These are phyloP conservation scores for Emergomyces pasteurianus DNA, from an alignment of 2,329 filamentous ascomycete genomes.

Conservation along the genomic window DNA sequence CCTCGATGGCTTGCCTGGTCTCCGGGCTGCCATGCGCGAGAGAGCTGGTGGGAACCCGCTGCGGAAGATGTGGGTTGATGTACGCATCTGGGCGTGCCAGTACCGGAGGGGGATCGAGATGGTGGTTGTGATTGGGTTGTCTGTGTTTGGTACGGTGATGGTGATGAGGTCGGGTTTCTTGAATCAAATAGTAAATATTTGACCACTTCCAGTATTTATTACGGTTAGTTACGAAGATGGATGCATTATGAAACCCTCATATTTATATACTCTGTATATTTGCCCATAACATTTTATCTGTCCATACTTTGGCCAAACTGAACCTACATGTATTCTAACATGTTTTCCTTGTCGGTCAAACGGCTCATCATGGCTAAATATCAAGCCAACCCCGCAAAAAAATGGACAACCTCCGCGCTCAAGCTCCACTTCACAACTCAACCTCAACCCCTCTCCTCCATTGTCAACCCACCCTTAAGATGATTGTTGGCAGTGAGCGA, in stretches of 20 bases:
- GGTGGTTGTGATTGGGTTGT: slow-evolving; percentile 10
- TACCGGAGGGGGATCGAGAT: slow-evolving; percentile 15
- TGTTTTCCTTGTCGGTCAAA: too few species aligned
- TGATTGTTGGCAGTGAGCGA: too few species aligned
- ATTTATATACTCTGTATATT: too few species aligned
- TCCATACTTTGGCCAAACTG: too few species aligned
- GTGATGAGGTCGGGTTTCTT: slow-evolving; percentile 7
- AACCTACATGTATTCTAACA: neutral
- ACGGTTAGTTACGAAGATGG: neutral
- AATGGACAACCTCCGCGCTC: neutral
- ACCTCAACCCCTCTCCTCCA: too few species aligned
- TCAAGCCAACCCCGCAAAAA: neutral
- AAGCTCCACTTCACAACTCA: neutral
- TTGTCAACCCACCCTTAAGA: too few species aligned
- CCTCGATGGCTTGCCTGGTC: slow-evolving; percentile 48
- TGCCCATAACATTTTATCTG: too few species aligned
- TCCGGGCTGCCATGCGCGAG: slow-evolving; percentile 42
- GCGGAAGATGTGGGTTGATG: slow-evolving; percentile 34
- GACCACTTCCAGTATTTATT: too few species aligned
- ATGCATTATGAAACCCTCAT: neutral
- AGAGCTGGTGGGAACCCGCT: slow-evolving; percentile 21
- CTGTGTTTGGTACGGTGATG: slow-evolving; percentile 11
- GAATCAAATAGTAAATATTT: too few species aligned
- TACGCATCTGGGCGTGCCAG: slow-evolving; percentile 14
- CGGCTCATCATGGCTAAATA: neutral